Evolutionary conservation across 1,284 basidiomycete genomes (phyloP), one percentile per base, ranked within the genome.

Genomic region (Tilletiopsis washingtonensis): DNA sequence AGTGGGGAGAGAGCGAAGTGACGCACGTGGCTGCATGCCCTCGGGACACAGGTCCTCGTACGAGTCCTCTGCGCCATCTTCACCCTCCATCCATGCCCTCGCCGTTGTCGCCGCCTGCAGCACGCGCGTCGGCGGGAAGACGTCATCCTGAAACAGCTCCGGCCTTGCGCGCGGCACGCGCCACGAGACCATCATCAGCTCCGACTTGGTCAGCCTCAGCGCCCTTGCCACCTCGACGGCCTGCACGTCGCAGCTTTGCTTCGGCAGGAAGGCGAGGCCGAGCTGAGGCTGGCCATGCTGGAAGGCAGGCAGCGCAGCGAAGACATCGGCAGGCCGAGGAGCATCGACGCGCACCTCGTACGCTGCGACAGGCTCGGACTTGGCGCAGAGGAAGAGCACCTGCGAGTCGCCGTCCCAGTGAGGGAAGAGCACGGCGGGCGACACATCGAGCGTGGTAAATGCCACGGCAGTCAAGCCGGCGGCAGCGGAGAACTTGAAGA

Each of bases 151-250:
- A 71, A 78, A 78, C 67, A 74, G 77, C 21, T 77, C 75, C 14
- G 53, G 51, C 53, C 69, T n/a, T 25, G 21, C 40, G 14, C 77
- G 61, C 5, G 77, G 76, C 2, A 79, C 73, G 4, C 61, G 72
- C 51, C 77, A 78, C 2, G 67, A 56, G n/a, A 78, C 75, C 37
- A 72, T 66, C 49, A 78, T 74, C 24, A 94, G 83, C 42, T 91
- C 88, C 75, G 89, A 90, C 74, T 87, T 85, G n/a, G 91, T 89
- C 43, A 83, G 77, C 36, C 85, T 78, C 17, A 75, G 74, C 14
- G 82, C 82, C 37, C 77, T 76, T 6, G 75, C 65, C 67, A 91
- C 85, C 70, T 84, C 81, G 20, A 91, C 85, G 76, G 88, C 69
- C 36, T 58, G 62, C 12, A 77, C 71, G 53, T 78, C 75, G 29